Base-by-base conservation (phyloP, 139 green algal genomes). In the Tetradesmus obliquus region DNA sequence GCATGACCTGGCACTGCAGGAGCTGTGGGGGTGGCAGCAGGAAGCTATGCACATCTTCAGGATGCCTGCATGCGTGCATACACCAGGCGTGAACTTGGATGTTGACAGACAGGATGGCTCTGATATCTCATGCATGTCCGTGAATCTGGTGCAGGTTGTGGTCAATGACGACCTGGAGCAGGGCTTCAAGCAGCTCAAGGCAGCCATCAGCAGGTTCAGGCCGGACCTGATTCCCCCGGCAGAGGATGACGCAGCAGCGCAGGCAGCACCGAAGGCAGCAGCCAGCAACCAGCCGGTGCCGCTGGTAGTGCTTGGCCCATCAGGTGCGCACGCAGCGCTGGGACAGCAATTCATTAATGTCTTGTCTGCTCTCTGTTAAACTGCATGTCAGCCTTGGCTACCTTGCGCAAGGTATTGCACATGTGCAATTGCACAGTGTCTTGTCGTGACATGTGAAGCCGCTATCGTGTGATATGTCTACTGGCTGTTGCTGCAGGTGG, bases 151-250 rank as follows among this genome's bases (percentile, higher is more conserved):
- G 84, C 74, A 95, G 82, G 90, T 92, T 19, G 82, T 97, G 58
- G 85, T 95, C 66, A 96, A 95, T 84, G 94, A 92, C 45, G 84
- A 95, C 55, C 19, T 94, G 2, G 91, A 95, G 0, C 80, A 90
- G 20, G 72, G 91, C 2, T 96, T 95, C 57, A 80, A 86, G 15
- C 55, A 95, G 82, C 91, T 97, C 20, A 93, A 92, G 51, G 90
- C 79, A 0, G 53, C 95, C 19, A 97, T 97, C 81, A 91, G 84
- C 71, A 88, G 80, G 22, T 91, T 93, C 86, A 91, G 95, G 12
- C 95, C 95, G 51, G 95, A 97, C 89, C 94, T 97, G 58, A 91
- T 96, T n/a, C 72, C 91, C 3, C 88, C 94, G 17, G 51, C 93
- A 86, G 89, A 91, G n/a, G 93, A 95, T 74, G 69, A 90, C n/a